A percentile compares a stretch with the other conserved stretches of the same genome.
These are phyloP conservation scores for Hanseniaspora uvarum DNA, from an alignment of 1,139 yeast genomes.

Conservation along the genomic window DNA sequence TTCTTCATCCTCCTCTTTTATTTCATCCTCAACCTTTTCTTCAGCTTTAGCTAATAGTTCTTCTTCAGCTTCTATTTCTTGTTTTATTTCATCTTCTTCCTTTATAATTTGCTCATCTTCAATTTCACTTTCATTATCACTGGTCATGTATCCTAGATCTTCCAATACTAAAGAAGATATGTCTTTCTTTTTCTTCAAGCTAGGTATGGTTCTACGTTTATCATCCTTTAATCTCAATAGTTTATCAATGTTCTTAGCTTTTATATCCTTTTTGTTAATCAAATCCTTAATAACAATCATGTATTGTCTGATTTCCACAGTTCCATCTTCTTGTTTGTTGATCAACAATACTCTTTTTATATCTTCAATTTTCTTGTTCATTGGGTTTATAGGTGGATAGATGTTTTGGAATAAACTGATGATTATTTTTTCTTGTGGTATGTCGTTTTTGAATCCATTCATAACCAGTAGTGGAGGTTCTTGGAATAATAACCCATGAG, in stretches of 20 bases:
- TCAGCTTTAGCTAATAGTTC: conserved; percentile 18
- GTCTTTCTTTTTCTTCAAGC: conserved; percentile 55
- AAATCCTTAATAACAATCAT: conserved; percentile 79
- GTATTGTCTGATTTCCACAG: conserved; percentile 79
- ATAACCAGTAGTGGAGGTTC: conserved; percentile 84
- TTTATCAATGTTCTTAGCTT: conserved; percentile 63
- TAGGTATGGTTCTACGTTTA: conserved; percentile 61
- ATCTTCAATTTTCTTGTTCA: conserved; percentile 56
- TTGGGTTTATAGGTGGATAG: conserved; percentile 88
- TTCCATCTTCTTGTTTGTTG: conserved; percentile 58
- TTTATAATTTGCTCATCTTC: conserved; percentile 87
- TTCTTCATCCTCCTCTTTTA: conserved; percentile 24
- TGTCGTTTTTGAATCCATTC: conserved; percentile 60
- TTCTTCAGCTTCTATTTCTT: conserved; percentile 21
- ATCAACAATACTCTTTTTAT: conserved; percentile 81
- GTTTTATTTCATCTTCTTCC: conserved; percentile 36
- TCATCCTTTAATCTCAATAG: conserved; percentile 56
- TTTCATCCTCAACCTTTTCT: conserved; percentile 20
- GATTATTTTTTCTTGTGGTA: conserved; percentile 62
- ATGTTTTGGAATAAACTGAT: conserved; percentile 89
- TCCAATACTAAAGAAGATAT: conserved; percentile 77
- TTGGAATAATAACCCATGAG: conserved; percentile 45
- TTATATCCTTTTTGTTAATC: conserved; percentile 40
- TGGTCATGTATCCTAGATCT: conserved; percentile 64
- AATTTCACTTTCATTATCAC: conserved; percentile 66